Percentiles rank a stretch among this genome's conserved stretches.
phyloP scores from a whole-genome alignment of 177 flowering plant genomes.

The Vitis hybrid region DNA sequence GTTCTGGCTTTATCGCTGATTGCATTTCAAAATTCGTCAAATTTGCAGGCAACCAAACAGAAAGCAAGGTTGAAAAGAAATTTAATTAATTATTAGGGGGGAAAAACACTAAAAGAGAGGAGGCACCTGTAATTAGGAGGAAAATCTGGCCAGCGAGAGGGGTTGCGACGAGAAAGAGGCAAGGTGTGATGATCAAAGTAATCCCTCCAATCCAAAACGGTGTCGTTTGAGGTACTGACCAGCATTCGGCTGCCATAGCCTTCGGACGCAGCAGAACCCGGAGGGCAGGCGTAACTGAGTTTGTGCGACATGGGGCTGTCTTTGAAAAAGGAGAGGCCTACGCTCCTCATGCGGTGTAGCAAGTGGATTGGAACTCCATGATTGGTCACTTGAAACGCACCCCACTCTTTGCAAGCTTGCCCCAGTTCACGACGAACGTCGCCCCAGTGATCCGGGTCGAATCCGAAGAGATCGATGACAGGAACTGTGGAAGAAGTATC shows the following conservation, averaged over 20 bases:
- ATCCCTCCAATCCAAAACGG: constrained; percentile 91
- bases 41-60: too few relatives aligned
- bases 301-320: constrained; percentile 48
- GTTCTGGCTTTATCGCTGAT: too few relatives aligned
- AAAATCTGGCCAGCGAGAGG: constrained; percentile 68
- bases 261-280: constrained; percentile 61
- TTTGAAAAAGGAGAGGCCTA: constrained; percentile 55
- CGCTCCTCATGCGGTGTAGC: constrained; percentile 40
- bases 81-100: too few relatives aligned
- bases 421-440: constrained; percentile 29
- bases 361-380: constrained; percentile 61
- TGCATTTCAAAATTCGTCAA: too few relatives aligned
- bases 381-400: constrained; percentile 79
- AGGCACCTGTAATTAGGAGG: constrained; percentile 58
- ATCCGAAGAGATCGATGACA: constrained; percentile 44
- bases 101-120: not conserved
- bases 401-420: constrained; percentile 74
- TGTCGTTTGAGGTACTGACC: constrained; percentile 29
- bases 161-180: constrained; percentile 73
- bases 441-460: constrained; percentile 25
- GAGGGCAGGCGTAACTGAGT: constrained; percentile 56
- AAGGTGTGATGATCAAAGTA: constrained; percentile 92
- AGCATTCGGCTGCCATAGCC: constrained; percentile 93
- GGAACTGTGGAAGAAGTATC: constrained; percentile 33
- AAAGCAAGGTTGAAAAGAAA: too few relatives aligned